Base-by-base conservation (phyloP, 176 grass and related monocot genomes). In the Cocos nucifera region DNA sequence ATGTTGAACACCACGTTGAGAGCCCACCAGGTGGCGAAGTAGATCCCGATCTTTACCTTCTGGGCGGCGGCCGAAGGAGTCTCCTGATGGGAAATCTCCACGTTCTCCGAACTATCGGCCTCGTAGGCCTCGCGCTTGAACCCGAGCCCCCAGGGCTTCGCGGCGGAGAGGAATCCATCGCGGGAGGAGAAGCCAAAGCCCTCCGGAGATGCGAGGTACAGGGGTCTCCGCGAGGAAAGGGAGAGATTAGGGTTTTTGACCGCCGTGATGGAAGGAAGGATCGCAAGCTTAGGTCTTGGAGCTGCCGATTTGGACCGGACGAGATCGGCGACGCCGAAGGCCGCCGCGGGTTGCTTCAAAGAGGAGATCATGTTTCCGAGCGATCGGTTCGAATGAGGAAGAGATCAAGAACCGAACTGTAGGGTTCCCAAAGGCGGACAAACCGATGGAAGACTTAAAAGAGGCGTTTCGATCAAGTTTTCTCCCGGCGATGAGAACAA, bases 1-100 rank as follows among this genome's bases (percentile, higher is more conserved):
- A 95, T 95, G 75, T 95, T 95, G 67, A 90, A 95, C 32, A 95
- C 89, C n/a, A 95, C 90, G 65, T 90, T 95, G 24, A 95, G 77
- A 8, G 86, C 86, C 90, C 90, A 95, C 90, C 90, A 95, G n/a
- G 83, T 87, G 0, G 83, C 86, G 3, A 95, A 95, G 66, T 95
- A 95, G 57, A 84, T 81, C 9, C 86, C 89, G 12, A 95, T 90
- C 67, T 95, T 90, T 20, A 95, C 29, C 77, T 56, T 95, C 49
- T 74, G 80, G 3, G 79, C 77, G 17, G 68, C 66, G 59, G 81
- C 72, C 0, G 85, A 82, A 32, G 21, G 54, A 10, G 17, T 22
- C 5, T 83, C 77, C 32, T 64, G 44, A 19, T 62, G 63, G 60
- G 78, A 57, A 18, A 57, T 22, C 53, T 85, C 72, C 8, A 82